Evolutionary conservation across 2,329 filamentous ascomycete species (phyloP), one percentile per base, ranked within the genome.

Genomic region (Didymella exigua): DNA sequence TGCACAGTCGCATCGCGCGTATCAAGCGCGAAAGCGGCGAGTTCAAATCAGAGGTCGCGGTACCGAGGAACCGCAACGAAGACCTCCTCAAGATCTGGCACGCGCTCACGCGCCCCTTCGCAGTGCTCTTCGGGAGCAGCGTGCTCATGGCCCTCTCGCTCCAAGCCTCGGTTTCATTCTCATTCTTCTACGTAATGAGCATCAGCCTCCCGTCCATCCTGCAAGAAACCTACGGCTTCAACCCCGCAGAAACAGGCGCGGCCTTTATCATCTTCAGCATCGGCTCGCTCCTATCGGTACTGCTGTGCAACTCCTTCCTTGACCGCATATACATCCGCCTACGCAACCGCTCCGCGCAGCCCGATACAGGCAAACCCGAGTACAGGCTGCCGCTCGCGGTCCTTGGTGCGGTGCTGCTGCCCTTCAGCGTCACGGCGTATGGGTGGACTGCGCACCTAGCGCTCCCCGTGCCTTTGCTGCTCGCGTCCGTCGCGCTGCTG

Each of bases 241-340:
- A 81, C 0, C 79, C 84, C 0, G 78, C 82, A 0, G 70, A 76
- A 27, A 81, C 79, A 0, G 86, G 86, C 2, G 73, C 77, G 0
- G 75, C 81, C 0, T 86, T 86, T 59, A 72, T 87, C 18, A 68
- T 71, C 2, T 86, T 86, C 53, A 86, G 84, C 47, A 43, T 79
- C 24, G 84, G 84, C 1, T 81, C 82, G 0, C 61, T 77, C 2
- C 26, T 81, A 41, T 77, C 77, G 52, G 78, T 85, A 5, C 6
- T 79, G 2, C 54, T 84, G 43, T 82, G 81, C 75, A 84, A 85
- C 65, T 55, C 66, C 10, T 64, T 64, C 18, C 77, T 86, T 1
- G 84, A 86, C 69, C 75, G 75, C 27, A 80, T 86, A 49, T 86
- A 85, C 68, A 65, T 83, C 38, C 67, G 70, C 21, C 76, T 85